phyloP scores from a whole-genome alignment of 208 protist genomes.

The Willaertia magna region DNA sequence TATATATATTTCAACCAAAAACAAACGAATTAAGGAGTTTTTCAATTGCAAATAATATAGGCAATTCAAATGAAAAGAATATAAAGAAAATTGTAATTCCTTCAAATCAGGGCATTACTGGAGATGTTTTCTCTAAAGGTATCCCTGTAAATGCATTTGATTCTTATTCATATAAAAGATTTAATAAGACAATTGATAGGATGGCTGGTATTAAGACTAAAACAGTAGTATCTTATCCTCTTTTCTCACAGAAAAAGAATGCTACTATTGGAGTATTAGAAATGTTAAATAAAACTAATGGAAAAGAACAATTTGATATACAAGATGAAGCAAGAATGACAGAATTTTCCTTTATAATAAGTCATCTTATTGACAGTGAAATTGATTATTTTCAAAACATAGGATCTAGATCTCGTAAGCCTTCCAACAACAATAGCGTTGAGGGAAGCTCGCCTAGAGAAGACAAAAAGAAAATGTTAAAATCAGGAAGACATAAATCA shows the following conservation, averaged over 20 bases:
- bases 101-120: constrained; percentile 46
- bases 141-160: constrained; percentile 49
- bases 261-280: constrained; percentile 10
- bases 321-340: neutral
- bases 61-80: neutral
- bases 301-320: neutral
- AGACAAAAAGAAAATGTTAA: neutral
- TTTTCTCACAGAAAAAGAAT: neutral
- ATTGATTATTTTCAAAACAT: neutral
- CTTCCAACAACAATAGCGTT: no score
- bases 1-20: neutral
- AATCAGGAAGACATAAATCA: neutral
- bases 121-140: constrained; percentile 43
- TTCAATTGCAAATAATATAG: neutral
- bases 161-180: constrained; percentile 49
- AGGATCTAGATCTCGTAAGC: neutral
- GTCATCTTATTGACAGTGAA: neutral
- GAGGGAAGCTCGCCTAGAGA: neutral
- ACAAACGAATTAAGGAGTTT: neutral
- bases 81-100: constrained; percentile 36
- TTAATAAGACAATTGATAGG: constrained; percentile 51
- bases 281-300: constrained; percentile 16
- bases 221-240: constrained; percentile 41
- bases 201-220: constrained; percentile 54
- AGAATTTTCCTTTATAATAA: neutral